Evolutionary conservation across 441 rosid species (phyloP).

Genomic region (Adansonia gregorii): DNA sequence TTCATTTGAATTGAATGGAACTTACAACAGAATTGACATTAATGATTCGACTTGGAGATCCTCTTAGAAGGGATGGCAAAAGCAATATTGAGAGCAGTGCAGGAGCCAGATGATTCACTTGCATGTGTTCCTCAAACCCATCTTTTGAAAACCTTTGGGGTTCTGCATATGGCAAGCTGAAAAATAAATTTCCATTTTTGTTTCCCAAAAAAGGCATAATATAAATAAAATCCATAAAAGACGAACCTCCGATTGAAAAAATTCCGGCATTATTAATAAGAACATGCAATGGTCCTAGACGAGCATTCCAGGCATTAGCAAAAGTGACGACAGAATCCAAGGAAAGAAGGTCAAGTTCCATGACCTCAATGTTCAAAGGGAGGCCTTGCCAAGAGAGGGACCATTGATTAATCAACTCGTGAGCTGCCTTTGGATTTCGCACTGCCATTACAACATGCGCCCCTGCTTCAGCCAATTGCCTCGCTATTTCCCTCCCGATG

Average conservation of each 20-base stretch:
- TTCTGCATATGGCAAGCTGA: constrained; percentile 47
- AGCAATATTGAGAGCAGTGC: constrained; percentile 84
- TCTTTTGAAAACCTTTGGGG: constrained; percentile 90
- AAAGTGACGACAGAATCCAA: constrained; percentile 79
- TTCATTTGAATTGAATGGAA: constrained; percentile 12
- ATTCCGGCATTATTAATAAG: constrained; percentile 95
- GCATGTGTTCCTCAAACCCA: constrained; percentile 94
- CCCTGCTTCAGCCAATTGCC: constrained; percentile 95
- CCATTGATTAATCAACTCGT: constrained; percentile 70
- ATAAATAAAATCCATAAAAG: constrained; percentile 10
- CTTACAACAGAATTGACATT: constrained; percentile 98
- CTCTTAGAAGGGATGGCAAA: constrained; percentile 90
- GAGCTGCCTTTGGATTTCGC: constrained; percentile 77
- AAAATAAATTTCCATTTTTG: not conserved
- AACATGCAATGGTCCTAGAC: constrained; percentile 78
- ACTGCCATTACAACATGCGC: constrained; percentile 99
- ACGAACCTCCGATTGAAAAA: constrained; percentile 96
- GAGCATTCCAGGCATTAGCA: constrained; percentile 80
- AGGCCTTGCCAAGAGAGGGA: constrained; percentile 55
- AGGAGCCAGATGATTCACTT: constrained; percentile 98
- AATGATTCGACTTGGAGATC: constrained; percentile 91
- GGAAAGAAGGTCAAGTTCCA: constrained; percentile 97
- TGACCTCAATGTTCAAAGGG: constrained; percentile 46
- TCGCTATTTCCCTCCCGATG: constrained; percentile 88
- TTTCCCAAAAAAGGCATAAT: constrained; percentile 1